Evolutionary conservation across 2,329 filamentous ascomycete genomes (phyloP), one percentile per base, ranked within the genome.

Genomic region (Penicillium frequentans): DNA sequence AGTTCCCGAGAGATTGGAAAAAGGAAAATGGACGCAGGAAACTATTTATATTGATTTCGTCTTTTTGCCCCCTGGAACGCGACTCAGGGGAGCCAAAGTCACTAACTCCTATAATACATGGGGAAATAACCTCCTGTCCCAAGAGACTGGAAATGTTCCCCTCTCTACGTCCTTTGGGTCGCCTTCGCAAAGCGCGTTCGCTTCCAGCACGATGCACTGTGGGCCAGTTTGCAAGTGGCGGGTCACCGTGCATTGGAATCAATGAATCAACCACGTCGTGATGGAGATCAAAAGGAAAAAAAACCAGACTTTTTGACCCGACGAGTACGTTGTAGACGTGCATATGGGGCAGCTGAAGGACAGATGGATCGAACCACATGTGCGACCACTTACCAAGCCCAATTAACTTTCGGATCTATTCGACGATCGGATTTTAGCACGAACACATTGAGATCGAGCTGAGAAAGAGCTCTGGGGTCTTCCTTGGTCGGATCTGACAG

Each of bases 141-240:
- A 48, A 47, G 39, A 37, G 33, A 42, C 47, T 45, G 46, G 56
- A 21, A 19, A 16, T 19, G 37, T 21, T 44, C 21, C 37, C 37
- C 21, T 49, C 52, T 56, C 23, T 24, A 33, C 24, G 50, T 57
- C 35, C 55, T 29, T 46, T 23, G 39, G 52, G 23, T 56, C 46
- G 57, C 54, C 52, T 54, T 53, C 14, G 54, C 57, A 61, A 48
- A 29, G 27, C 27, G 27, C 27, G 27, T 29, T 57, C 29, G 29
- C 29, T 31, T 31, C 29, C 27, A 29, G 29, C 29, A 13, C 13
- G 33, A 37, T 37, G 14, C 33, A 61, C 33, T 16, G 62, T 57
- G 58, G 67, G 52, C 67, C 63, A 65, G 61, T 68, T 70, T 59
- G 61, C 52, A 65, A 71, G 63, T 69, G 64, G 68, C 62, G 68